Base-by-base conservation (phyloP, 768 basidiomycete genomes). In the Boletus bicolor region DNA sequence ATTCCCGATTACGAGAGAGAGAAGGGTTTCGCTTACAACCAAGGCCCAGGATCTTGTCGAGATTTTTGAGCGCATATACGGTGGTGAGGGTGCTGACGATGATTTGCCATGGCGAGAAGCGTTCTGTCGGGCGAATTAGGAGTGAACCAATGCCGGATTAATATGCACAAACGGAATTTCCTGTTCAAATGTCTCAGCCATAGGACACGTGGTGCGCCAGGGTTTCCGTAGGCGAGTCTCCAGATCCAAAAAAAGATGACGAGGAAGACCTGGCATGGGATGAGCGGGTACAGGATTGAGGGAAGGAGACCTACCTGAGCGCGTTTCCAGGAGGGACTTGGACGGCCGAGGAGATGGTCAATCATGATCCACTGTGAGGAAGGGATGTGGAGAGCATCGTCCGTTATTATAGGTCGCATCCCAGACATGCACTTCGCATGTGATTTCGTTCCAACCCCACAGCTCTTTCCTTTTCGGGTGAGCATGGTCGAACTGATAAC, bases 51-150 rank as follows among this genome's bases (percentile, higher is more conserved):
- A 97, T 79, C 72, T 86, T 89, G 72, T 95, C 93, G 12, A 94
- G 73, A 71, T 98, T 91, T 12, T 89, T 79, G 46, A 88, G 67
- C 17, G 91, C 86, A 68, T 98, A 99, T 5, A 96, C 77, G 30
- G 83, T 72, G 1, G 94, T 97, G 55, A 97, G 74, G 0, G 93
- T 92, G 62, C 83, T 89, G 53, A 93, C 80, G 48, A 98, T 82
- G 64, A 98, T 79, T 67, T 99, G 95, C 88, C 93, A 99, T n/a
- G 97, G 97, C 0, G 94, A 89, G 75, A 93, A 96, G 21, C 84
- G 84, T 66, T 79, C 87, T 93, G 30, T 48, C 17, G 3, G 6
- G 28, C 24, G 44, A n/a, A 32, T 54, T 42, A 57, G 61, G 24
- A 17, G 7, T 11, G 44, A 46, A 50, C 8, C 4, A 26, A 46